Conservation (phyloP, 164 flowering plant genomes). For the Santalum album region DNA sequence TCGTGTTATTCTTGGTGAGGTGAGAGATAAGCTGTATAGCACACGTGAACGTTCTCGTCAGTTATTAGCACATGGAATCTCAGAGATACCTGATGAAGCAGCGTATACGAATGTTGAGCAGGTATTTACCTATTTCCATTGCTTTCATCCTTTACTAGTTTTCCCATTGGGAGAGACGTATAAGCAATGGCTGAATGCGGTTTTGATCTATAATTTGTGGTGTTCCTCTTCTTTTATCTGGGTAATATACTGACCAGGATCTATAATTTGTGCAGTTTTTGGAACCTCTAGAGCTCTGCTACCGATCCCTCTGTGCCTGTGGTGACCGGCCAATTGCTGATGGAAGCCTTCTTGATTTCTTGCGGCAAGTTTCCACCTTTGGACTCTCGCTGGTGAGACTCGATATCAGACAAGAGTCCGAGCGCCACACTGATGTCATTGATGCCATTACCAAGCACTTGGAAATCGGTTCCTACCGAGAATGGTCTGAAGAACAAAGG, state of each 20-base stretch:
- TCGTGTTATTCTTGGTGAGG: conserved; percentile 91
- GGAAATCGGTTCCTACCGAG: conserved; percentile 87
- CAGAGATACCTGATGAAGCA: conserved; percentile 87
- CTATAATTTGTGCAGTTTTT: conserved; percentile 32
- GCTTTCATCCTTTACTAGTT: neutral
- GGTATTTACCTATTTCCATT: conserved; percentile 39
- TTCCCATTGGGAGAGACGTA: no score
- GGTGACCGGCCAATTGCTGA: conserved; percentile 95
- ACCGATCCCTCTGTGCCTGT: conserved; percentile 80
- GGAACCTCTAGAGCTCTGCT: conserved; percentile 98
- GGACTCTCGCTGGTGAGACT: conserved; percentile 91
- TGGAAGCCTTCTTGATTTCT: conserved; percentile 95
- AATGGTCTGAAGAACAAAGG: conserved; percentile 81
- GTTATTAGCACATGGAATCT: conserved; percentile 49
- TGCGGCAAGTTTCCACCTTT: conserved; percentile 94
- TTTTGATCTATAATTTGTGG: no score
- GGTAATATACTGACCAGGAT: neutral
- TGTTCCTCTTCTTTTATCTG: conserved; percentile 8
- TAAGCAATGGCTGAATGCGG: no score
- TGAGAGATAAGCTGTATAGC: conserved; percentile 82
- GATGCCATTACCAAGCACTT: conserved; percentile 91
- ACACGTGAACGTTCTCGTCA: conserved; percentile 95
- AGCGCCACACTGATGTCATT: conserved; percentile 92
- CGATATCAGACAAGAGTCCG: conserved; percentile 97
- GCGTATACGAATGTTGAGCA: conserved; percentile 79